These are phyloP conservation scores for Dendrostoma leiphaemia DNA, from an alignment of 2,329 filamentous ascomycete species.

Conservation along the genomic window DNA sequence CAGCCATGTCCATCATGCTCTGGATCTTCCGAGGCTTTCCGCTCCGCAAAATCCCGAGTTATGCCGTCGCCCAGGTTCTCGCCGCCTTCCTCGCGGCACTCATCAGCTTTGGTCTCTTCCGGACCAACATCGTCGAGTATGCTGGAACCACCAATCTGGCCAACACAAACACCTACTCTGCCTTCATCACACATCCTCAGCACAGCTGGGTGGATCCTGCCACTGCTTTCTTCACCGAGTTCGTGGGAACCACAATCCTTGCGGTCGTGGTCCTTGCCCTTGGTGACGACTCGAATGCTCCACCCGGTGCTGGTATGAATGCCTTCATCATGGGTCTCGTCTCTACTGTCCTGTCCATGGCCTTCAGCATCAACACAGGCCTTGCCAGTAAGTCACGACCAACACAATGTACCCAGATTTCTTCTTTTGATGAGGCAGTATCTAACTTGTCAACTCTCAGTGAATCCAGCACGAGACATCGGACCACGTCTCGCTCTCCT, in stretches of 20 bases:
- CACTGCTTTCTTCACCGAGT: slow-evolving; percentile 47
- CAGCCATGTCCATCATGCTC: slow-evolving; percentile 40
- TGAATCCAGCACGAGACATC: slow-evolving; percentile 50
- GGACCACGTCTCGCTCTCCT: slow-evolving; percentile 45
- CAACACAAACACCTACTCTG: slow-evolving; percentile 31
- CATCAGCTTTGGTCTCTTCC: slow-evolving; percentile 42
- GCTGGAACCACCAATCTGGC: slow-evolving; percentile 19
- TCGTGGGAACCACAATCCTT: slow-evolving; percentile 40
- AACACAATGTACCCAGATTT: neutral
- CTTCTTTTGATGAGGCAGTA: neutral
- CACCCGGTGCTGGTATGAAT: slow-evolving; percentile 49
- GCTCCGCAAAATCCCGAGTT: slow-evolving; percentile 46
- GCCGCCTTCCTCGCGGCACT: slow-evolving; percentile 49
- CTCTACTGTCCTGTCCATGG: slow-evolving; percentile 32
- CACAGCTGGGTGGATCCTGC: slow-evolving; percentile 33
- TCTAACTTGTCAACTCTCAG: slow-evolving; percentile 1
- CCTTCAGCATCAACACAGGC: slow-evolving; percentile 46
- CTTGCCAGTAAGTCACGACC: slow-evolving; percentile 26
- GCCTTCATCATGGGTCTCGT: slow-evolving; percentile 47
- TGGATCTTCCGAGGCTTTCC: slow-evolving; percentile 52
- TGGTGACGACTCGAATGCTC: slow-evolving; percentile 44
- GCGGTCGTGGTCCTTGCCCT: slow-evolving; percentile 40
- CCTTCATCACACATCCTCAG: slow-evolving; percentile 43
- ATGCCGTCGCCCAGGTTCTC: slow-evolving; percentile 50
- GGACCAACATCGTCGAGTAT: slow-evolving; percentile 32